Conservation (phyloP, 2,329 filamentous ascomycete genomes). For the Arthrinium phaeospermum region DNA sequence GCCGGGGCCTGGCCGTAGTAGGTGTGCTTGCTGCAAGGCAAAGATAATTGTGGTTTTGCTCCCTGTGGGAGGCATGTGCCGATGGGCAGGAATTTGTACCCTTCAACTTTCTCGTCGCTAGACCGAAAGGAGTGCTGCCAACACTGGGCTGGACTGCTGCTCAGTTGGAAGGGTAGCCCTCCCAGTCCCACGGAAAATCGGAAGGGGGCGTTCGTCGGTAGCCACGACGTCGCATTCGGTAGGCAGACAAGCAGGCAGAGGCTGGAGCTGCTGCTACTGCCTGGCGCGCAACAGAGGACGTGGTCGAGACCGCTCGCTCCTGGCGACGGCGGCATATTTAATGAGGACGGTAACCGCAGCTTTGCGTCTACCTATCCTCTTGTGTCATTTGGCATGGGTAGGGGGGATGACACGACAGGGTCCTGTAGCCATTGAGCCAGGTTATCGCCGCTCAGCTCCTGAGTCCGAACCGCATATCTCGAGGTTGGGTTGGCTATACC, state of each 20-base stretch:
- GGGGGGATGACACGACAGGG: not conserved
- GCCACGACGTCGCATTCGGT: not conserved
- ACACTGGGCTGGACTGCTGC: not conserved
- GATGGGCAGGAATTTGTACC: not conserved
- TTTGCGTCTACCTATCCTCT: not conserved
- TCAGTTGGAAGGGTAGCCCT: not conserved
- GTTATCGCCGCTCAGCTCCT: not conserved
- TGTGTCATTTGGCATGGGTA: not conserved
- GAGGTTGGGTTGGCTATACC: not conserved
- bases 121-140: not conserved
- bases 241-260: not conserved
- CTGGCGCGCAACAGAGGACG: not conserved
- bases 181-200: not conserved
- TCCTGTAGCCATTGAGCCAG: not conserved
- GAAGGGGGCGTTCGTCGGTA: not conserved
- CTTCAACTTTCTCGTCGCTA: not conserved
- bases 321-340: conserved; percentile 5
- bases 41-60: not conserved
- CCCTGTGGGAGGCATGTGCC: conserved; percentile 1
- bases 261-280: not conserved
- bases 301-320: not conserved
- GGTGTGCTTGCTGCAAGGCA: conserved; percentile 3
- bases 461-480: not conserved
- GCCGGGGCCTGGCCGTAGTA: not conserved
- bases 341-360: not conserved